These are phyloP conservation scores for Prunus davidiana DNA, from an alignment of 306 rosid genomes.

Conservation along the genomic window DNA sequence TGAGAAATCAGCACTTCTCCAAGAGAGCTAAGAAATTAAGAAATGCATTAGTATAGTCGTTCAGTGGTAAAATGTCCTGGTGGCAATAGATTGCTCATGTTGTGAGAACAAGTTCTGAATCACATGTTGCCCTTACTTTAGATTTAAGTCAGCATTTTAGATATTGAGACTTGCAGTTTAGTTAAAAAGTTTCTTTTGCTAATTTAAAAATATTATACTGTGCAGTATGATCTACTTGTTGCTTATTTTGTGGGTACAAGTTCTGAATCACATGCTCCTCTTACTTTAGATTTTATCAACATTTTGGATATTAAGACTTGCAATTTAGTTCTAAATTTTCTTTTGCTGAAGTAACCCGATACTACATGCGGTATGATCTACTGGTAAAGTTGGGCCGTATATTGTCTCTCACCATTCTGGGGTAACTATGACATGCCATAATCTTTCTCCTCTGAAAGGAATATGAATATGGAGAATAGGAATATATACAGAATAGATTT, in stretches of 20 bases:
- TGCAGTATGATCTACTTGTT: neutral
- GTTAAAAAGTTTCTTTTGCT: neutral
- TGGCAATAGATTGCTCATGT: neutral
- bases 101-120: neutral
- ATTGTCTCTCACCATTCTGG: neutral
- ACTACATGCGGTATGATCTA: neutral
- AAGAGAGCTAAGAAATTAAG: neutral
- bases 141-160: neutral
- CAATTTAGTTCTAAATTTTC: neutral
- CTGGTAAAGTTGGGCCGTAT: neutral
- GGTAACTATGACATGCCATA: neutral
- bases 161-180: neutral
- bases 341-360: neutral
- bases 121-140: neutral
- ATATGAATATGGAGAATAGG: neutral
- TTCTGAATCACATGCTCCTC: constrained; percentile 9
- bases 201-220: neutral
- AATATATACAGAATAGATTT: neutral
- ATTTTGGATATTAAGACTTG: neutral
- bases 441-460: neutral
- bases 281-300: neutral
- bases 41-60: neutral
- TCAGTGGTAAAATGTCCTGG: neutral
- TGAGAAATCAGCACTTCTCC: neutral
- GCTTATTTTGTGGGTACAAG: constrained; percentile 7